These are phyloP conservation scores for Akanthomyces uredinophilus DNA, from an alignment of 2,329 filamentous ascomycete genomes.

Conservation along the genomic window DNA sequence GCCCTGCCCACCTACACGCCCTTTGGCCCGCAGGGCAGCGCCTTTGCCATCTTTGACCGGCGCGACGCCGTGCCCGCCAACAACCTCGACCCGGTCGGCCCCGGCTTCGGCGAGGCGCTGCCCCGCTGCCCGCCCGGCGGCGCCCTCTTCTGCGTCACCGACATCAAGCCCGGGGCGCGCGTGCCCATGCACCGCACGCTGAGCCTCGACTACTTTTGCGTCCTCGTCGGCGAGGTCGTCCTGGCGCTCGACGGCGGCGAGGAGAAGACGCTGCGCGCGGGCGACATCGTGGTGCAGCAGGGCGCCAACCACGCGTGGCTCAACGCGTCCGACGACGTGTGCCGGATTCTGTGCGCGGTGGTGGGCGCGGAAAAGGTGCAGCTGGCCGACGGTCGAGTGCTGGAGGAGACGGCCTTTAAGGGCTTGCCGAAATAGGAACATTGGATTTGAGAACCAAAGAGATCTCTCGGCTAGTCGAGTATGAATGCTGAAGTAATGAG, in stretches of 20 bases:
- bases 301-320: slow-evolving; percentile 42
- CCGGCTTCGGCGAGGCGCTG: slow-evolving; percentile 19
- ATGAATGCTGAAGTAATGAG: neutral
- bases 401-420: slow-evolving; percentile 30
- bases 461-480: neutral
- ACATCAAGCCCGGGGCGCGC: slow-evolving; percentile 26
- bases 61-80: slow-evolving; percentile 27
- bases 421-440: neutral
- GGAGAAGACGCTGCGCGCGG: slow-evolving; percentile 31
- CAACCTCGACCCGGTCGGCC: slow-evolving; percentile 21
- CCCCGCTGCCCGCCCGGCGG: slow-evolving; percentile 33
- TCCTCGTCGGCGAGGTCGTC: slow-evolving; percentile 36
- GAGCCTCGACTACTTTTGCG: slow-evolving; percentile 35
- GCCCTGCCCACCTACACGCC: slow-evolving; percentile 24
- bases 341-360: slow-evolving; percentile 36
- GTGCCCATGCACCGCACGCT: slow-evolving; percentile 38
- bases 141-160: slow-evolving; percentile 29
- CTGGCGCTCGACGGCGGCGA: slow-evolving; percentile 37
- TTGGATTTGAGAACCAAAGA: neutral
- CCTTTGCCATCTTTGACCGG: slow-evolving; percentile 29
- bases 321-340: slow-evolving; percentile 33
- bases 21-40: slow-evolving; percentile 26
- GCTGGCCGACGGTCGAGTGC: slow-evolving; percentile 29
- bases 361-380: slow-evolving; percentile 35
- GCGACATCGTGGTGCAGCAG: slow-evolving; percentile 37